Evolutionary conservation across 495 filamentous ascomycete genomes (phyloP), one percentile per base, ranked within the genome.

Genomic region (Chaetomium cochliodes): DNA sequence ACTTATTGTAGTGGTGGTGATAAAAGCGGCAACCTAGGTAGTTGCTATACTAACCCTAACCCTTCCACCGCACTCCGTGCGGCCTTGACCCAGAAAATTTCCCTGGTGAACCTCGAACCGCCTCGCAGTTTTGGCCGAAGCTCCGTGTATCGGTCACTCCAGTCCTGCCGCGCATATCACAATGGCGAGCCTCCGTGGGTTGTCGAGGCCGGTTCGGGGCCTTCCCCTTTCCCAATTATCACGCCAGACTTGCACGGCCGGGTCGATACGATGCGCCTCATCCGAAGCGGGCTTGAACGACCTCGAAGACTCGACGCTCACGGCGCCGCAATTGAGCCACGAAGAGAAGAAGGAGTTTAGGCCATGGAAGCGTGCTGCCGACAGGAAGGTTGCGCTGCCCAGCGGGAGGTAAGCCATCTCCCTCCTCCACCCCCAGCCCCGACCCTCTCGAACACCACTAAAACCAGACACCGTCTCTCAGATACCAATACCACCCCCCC

Each of bases 401-500:
- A 70, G 74, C 57, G 72, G 72, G 60, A 78, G 77, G 76, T 80
- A 67, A 53, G 42, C 30, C 22, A 22, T 33, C 37, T 56, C 56
- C 18, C 25, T 58, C 47, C 52, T 52, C 22, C 6, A 6, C 46
- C 59, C 30, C 23, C 37, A 20, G 28, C 22, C 33, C 5, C 41
- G 25, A 16, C 25, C 26, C n/a, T n/a, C 55, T 11, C 4, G 26
- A 50, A 11, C 30, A 46, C 39, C 11, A 26, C 41, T 49, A 13
- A 37, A 28, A 28, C 15, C 15, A 18, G 16, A 46, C 47, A 6
- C 20, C 47, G 2, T 49, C 22, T 23, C 57, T 33, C 5, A 96
- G 92, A 82, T 98, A 97, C 78, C 89, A 92, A 78, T 97, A 88
- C 77, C 90, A 90, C 51, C 86, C 94, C 47, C 96, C 96, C 47